Percentiles rank a stretch among this genome's conserved stretches.
Conservation (phyloP, 2,329 filamentous ascomycete species). For the Hortaea werneckii region DNA sequence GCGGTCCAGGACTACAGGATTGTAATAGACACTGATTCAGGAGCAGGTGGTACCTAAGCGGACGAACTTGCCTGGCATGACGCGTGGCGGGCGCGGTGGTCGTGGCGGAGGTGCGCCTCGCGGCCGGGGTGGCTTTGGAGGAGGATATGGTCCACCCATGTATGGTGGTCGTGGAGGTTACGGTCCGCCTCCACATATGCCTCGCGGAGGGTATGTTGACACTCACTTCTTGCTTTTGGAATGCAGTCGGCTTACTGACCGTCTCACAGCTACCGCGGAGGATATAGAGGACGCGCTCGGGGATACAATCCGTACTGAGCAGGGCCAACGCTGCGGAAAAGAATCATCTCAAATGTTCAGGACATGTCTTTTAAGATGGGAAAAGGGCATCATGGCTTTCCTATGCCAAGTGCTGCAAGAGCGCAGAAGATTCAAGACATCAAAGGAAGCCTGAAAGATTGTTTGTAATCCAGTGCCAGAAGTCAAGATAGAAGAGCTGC, state of each 20-base stretch:
- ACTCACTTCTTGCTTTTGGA: constrained; percentile 1
- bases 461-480: background rate
- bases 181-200: constrained; percentile 13
- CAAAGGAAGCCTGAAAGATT: constrained; percentile 3
- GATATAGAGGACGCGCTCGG: constrained; percentile 25
- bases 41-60: constrained; percentile 74
- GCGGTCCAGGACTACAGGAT: background rate
- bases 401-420: too few species aligned
- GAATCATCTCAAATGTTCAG: background rate
- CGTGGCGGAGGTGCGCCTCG: constrained; percentile 39
- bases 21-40: constrained; percentile 1
- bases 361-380: too few species aligned
- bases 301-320: constrained; percentile 29
- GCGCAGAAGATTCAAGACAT: background rate
- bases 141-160: constrained; percentile 40
- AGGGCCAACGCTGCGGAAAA: background rate
- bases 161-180: constrained; percentile 43
- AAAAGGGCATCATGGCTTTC: too few species aligned
- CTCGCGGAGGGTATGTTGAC: constrained; percentile 27
- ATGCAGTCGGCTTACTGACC: constrained; percentile 1
- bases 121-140: constrained; percentile 31
- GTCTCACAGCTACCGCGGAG: constrained; percentile 24
- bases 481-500: constrained; percentile 1
- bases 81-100: constrained; percentile 63
- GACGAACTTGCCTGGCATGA: constrained; percentile 93